phyloP scores from a whole-genome alignment of 2,329 filamentous ascomycete species.

The Neofusicoccum ribis region DNA sequence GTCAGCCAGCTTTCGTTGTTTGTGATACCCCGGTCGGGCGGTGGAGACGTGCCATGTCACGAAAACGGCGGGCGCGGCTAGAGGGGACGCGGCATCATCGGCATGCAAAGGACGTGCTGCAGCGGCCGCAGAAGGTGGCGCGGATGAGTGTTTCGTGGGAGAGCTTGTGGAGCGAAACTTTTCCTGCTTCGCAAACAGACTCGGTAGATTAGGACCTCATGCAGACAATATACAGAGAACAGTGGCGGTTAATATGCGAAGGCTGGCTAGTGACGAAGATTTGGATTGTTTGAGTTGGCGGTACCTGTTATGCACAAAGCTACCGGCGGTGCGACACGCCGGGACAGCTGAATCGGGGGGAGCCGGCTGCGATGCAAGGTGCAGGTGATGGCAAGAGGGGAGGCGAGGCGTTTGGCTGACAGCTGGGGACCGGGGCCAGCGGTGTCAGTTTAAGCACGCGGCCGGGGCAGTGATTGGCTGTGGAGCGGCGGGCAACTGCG shows the following conservation, averaged over 20 bases:
- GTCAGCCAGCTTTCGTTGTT: not conserved
- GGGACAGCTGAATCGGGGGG: not conserved
- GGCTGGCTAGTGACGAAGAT: too few species aligned
- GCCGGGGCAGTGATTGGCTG: conserved; percentile 1
- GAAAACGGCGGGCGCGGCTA: not conserved
- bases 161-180: too few species aligned
- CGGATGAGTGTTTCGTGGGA: not conserved
- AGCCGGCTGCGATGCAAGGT: not conserved
- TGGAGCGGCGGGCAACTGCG: not conserved
- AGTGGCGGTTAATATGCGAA: too few species aligned
- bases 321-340: not conserved
- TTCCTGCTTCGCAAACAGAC: too few species aligned
- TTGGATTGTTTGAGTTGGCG: too few species aligned
- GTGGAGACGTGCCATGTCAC: not conserved
- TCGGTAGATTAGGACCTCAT: too few species aligned
- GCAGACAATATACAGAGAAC: too few species aligned
- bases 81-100: not conserved
- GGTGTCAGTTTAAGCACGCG: conserved; percentile 2
- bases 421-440: too few species aligned
- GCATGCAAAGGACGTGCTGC: too few species aligned
- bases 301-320: too few species aligned
- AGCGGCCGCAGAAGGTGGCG: too few species aligned
- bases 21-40: not conserved
- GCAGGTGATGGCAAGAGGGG: too few species aligned
- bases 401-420: not conserved